These are phyloP conservation scores for Salinomyces thailandicus DNA, from an alignment of 2,329 filamentous ascomycete species.

Conservation along the genomic window DNA sequence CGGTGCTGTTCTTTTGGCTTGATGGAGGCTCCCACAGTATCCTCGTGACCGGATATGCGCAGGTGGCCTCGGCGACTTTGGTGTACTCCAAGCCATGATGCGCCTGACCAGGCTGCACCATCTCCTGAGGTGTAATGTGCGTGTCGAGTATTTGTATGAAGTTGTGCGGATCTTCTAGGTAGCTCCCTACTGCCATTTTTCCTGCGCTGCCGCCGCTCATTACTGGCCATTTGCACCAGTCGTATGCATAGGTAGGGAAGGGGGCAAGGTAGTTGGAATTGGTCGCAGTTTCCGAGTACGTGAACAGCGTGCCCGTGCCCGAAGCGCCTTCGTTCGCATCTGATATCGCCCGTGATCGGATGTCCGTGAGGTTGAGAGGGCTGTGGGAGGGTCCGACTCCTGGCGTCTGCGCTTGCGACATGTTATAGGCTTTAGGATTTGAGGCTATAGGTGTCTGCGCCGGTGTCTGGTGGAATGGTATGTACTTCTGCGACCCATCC, in stretches of 20 bases:
- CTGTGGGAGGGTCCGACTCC: slow-evolving; percentile 59
- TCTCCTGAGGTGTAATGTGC: slow-evolving; percentile 59
- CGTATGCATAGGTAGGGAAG: slow-evolving; percentile 92
- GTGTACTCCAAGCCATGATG: slow-evolving; percentile 78
- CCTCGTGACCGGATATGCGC: slow-evolving; percentile 92
- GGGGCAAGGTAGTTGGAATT: slow-evolving; percentile 91
- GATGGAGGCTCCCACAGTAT: slow-evolving; percentile 94
- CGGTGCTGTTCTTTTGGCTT: slow-evolving; percentile 87
- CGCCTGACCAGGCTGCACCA: slow-evolving; percentile 57
- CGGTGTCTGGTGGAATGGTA: slow-evolving; percentile 54
- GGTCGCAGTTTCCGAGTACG: slow-evolving; percentile 53
- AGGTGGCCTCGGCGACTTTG: slow-evolving; percentile 90
- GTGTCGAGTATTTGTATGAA: slow-evolving; percentile 98
- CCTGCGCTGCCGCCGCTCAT: slow-evolving; percentile 61
- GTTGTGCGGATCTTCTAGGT: slow-evolving; percentile 95
- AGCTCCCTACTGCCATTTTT: slow-evolving; percentile 90
- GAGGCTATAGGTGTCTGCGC: slow-evolving; percentile 35
- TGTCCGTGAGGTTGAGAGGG: slow-evolving; percentile 82
- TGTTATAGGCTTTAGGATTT: slow-evolving; percentile 45
- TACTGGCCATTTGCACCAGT: slow-evolving; percentile 98
- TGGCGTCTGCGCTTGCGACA: slow-evolving; percentile 47
- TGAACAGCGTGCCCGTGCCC: slow-evolving; percentile 48
- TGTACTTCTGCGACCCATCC: slow-evolving; percentile 43
- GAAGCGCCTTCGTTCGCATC: slow-evolving; percentile 62
- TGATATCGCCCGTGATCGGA: slow-evolving; percentile 75